Percentiles rank a stretch among this genome's conserved stretches.
These are phyloP conservation scores for Podaxis sp. DNA, from an alignment of 768 basidiomycete genomes.

Conservation along the genomic window DNA sequence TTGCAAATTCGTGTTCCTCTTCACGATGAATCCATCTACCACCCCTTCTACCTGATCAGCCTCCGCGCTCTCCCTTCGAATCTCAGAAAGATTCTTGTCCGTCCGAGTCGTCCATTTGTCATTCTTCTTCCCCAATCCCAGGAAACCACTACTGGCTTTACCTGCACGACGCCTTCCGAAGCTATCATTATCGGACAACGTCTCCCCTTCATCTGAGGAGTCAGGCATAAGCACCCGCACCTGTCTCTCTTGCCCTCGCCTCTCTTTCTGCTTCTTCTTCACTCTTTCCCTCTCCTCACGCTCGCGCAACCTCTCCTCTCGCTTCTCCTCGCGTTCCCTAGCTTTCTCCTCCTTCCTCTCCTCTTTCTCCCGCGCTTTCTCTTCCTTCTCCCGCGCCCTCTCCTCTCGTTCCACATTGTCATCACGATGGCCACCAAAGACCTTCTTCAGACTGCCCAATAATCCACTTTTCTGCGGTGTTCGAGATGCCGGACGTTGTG, in stretches of 20 bases:
- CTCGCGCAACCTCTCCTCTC: conserved; percentile 8
- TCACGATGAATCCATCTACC: conserved; percentile 7
- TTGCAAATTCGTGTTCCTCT: conserved; percentile 5
- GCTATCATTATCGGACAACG: neutral
- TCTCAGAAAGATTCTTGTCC: conserved; percentile 23
- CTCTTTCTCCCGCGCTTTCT: neutral
- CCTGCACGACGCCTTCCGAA: conserved; percentile 3
- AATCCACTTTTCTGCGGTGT: conserved; percentile 28
- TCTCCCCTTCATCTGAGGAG: neutral
- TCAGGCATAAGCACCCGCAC: neutral
- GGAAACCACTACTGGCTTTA: neutral
- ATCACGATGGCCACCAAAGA: conserved; percentile 31
- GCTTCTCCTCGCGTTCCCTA: neutral
- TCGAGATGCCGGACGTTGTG: neutral
- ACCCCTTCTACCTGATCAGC: conserved; percentile 13
- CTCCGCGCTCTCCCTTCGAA: conserved; percentile 17
- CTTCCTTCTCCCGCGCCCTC: conserved; percentile 7
- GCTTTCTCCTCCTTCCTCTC: conserved; percentile 1
- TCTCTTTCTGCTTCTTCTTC: conserved; percentile 2
- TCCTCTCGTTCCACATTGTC: neutral
- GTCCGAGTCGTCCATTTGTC: conserved; percentile 24
- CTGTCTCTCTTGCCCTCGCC: neutral
- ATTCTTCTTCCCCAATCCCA: conserved; percentile 6
- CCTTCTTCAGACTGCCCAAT: conserved; percentile 44
- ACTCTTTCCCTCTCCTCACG: conserved; percentile 10